Evolutionary conservation across 768 basidiomycete species (phyloP).

Genomic region (Boletus bicolor): DNA sequence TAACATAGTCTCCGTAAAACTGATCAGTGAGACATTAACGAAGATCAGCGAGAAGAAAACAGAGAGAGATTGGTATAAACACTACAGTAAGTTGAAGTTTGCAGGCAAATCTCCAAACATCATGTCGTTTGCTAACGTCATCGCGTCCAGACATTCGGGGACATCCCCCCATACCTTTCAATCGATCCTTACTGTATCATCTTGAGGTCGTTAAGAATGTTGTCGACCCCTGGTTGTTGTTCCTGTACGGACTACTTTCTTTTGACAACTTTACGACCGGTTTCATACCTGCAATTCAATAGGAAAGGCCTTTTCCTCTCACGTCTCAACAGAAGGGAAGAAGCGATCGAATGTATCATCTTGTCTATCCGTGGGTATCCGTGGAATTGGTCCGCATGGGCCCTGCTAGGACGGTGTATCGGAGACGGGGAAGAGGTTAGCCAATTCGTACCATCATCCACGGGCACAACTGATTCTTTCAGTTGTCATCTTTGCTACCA

Average conservation of each 20-base stretch:
- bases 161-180: constrained; percentile 66
- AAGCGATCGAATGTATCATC: constrained; percentile 80
- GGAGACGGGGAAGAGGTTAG: constrained; percentile 83
- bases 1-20: constrained; percentile 1
- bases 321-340: constrained; percentile 73
- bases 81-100: constrained; percentile 53
- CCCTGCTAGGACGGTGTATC: constrained; percentile 72
- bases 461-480: constrained; percentile 11
- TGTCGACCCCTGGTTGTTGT: constrained; percentile 79
- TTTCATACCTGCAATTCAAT: constrained; percentile 4
- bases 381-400: constrained; percentile 97
- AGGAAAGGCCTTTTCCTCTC: constrained; percentile 85
- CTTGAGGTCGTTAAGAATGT: constrained; percentile 55
- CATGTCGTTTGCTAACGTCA: background rate
- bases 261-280: background rate
- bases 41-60: constrained; percentile 84
- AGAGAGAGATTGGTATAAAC: constrained; percentile 80
- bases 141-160: constrained; percentile 55
- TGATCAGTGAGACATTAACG: background rate
- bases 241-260: constrained; percentile 49
- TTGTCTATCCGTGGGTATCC: constrained; percentile 74
- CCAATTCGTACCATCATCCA: background rate
- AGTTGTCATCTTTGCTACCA: constrained; percentile 45
- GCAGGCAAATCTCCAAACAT: background rate
- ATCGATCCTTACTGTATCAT: constrained; percentile 53